A percentile compares a stretch with the other conserved stretches of the same genome.
Conservation (phyloP, 768 basidiomycete genomes). For the Pleurotus sapidus region DNA sequence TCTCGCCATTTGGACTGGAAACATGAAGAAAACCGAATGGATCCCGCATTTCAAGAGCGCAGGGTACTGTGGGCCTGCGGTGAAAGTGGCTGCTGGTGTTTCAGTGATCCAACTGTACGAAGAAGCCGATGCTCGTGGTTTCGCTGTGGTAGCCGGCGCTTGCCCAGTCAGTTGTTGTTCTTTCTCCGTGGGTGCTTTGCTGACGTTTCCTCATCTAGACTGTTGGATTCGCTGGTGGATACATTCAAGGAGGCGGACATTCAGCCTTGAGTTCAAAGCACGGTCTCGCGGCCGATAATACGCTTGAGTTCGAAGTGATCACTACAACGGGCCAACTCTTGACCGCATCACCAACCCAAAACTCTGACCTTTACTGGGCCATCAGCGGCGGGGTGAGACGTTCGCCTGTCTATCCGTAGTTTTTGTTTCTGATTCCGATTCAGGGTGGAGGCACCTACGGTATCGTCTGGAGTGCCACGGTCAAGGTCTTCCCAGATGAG, state of each 20-base stretch:
- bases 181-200: too few species aligned
- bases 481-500: neutral
- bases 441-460: neutral
- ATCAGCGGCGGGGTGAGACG: constrained; percentile 39
- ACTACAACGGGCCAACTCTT: constrained; percentile 36
- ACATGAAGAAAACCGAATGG: neutral
- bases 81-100: neutral
- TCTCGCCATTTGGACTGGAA: neutral
- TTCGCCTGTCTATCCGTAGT: constrained; percentile 22
- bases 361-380: constrained; percentile 44
- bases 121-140: neutral
- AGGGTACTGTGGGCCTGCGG: neutral
- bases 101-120: neutral
- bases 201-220: constrained; percentile 17
- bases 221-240: constrained; percentile 38
- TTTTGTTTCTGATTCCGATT: neutral
- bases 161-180: neutral
- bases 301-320: constrained; percentile 34
- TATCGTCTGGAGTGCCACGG: neutral
- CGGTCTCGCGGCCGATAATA: constrained; percentile 29
- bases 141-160: neutral
- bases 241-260: constrained; percentile 36
- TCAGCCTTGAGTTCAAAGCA: constrained; percentile 22
- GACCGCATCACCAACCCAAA: constrained; percentile 33
- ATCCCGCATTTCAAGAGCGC: neutral